These are phyloP conservation scores for Cucurbita ficifolia DNA, from an alignment of 306 rosid genomes.

Conservation along the genomic window DNA sequence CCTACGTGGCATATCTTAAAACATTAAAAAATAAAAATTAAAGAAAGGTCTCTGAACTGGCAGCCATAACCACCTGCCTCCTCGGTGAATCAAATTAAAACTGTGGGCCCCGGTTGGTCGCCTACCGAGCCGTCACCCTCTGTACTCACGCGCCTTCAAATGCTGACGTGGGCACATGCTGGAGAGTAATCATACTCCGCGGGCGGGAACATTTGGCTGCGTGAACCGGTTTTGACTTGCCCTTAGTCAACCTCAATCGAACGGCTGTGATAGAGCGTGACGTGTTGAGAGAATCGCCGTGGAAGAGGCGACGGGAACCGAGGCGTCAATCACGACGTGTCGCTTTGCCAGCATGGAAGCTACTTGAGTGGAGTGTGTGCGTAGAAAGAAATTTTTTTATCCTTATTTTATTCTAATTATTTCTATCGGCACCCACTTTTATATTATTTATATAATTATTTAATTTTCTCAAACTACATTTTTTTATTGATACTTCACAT, in stretches of 20 bases:
- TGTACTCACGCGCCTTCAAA: background rate
- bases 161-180: background rate
- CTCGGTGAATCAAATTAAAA: slow-evolving; percentile 6
- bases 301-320: background rate
- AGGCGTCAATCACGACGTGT: slow-evolving; percentile 6
- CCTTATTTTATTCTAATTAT: background rate
- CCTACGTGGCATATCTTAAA: background rate
- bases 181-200: accelerated
- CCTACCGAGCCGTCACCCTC: background rate
- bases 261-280: background rate
- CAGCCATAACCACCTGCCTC: slow-evolving; percentile 8
- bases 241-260: background rate
- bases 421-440: background rate
- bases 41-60: slow-evolving; percentile 3
- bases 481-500: background rate
- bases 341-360: background rate
- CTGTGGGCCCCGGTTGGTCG: slow-evolving; percentile 7
- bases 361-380: background rate
- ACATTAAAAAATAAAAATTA: background rate
- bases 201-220: background rate
- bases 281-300: background rate
- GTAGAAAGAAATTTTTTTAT: background rate
- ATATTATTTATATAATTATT: background rate
- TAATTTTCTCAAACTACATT: background rate
- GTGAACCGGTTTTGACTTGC: background rate